phyloP scores from a whole-genome alignment of 805 yeast species.

The Yarrowia sp. region DNA sequence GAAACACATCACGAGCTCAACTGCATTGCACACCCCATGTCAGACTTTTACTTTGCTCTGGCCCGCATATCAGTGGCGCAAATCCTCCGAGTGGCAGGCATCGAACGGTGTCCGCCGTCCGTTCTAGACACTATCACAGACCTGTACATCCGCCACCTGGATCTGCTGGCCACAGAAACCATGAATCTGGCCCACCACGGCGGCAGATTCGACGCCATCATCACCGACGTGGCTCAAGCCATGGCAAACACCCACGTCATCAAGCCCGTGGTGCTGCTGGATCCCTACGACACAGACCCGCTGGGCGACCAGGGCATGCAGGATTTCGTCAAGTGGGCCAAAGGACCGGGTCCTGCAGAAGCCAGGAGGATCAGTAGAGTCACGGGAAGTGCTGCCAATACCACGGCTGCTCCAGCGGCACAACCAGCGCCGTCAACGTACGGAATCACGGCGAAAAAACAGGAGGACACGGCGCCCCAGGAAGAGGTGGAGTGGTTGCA shows the following conservation, averaged over 20 bases:
- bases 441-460: constrained; percentile 36
- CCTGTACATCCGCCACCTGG: constrained; percentile 68
- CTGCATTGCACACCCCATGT: constrained; percentile 24
- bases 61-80: constrained; percentile 61
- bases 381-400: constrained; percentile 1
- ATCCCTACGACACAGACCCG: constrained; percentile 60
- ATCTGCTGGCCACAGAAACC: constrained; percentile 60
- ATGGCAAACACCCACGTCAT: constrained; percentile 68
- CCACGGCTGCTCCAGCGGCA: not conserved
- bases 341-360: constrained; percentile 55
- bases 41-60: constrained; percentile 57
- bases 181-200: constrained; percentile 58
- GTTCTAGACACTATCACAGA: constrained; percentile 81
- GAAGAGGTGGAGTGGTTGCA: constrained; percentile 49
- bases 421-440: constrained; percentile 28
- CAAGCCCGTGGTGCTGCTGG: constrained; percentile 63
- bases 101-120: constrained; percentile 75
- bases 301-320: constrained; percentile 58
- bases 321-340: constrained; percentile 64
- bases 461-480: constrained; percentile 20
- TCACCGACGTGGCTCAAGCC: constrained; percentile 77
- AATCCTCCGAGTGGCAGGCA: constrained; percentile 78
- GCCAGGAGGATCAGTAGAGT: constrained; percentile 49
- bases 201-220: constrained; percentile 55
- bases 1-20: no score